Evolutionary conservation across 331 rosid genomes (phyloP).

Genomic region (Stylosanthes scabra): DNA sequence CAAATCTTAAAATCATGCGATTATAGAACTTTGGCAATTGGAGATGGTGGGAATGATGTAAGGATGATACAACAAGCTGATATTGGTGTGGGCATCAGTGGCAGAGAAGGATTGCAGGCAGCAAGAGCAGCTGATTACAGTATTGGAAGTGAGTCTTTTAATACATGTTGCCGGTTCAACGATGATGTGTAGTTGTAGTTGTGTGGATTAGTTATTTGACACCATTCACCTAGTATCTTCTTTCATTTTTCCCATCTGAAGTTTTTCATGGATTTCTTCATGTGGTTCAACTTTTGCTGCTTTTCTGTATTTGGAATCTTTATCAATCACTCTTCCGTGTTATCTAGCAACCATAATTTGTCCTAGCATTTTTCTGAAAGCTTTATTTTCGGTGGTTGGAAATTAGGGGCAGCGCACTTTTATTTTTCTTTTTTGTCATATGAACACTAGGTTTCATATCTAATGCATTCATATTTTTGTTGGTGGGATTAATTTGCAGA

Average conservation of each 20-base stretch:
- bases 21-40: constrained; percentile 89
- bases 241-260: constrained; percentile 6
- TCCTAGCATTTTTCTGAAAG: constrained; percentile 13
- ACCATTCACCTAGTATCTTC: constrained; percentile 12
- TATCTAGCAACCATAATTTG: constrained; percentile 32
- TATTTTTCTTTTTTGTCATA: constrained; percentile 21
- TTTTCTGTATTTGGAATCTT: constrained; percentile 25
- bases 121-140: constrained; percentile 98
- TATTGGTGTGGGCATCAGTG: constrained; percentile 96
- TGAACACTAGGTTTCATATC: constrained; percentile 31
- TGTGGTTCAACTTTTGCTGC: constrained; percentile 24
- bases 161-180: constrained; percentile 16
- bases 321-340: constrained; percentile 1
- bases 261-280: not conserved
- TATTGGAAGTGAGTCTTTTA: constrained; percentile 76
- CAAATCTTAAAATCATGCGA: constrained; percentile 86
- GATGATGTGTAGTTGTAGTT: constrained; percentile 24
- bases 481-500: constrained; percentile 62
- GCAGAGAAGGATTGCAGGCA: constrained; percentile 97
- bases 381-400: constrained; percentile 14
- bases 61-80: constrained; percentile 99
- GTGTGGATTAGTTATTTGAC: constrained; percentile 7
- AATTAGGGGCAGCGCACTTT: constrained; percentile 9
- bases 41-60: constrained; percentile 97
- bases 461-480: not conserved